Evolutionary conservation across 2,329 filamentous ascomycete genomes (phyloP), one percentile per base, ranked within the genome.

Genomic region (Grosmannia clavigera): DNA sequence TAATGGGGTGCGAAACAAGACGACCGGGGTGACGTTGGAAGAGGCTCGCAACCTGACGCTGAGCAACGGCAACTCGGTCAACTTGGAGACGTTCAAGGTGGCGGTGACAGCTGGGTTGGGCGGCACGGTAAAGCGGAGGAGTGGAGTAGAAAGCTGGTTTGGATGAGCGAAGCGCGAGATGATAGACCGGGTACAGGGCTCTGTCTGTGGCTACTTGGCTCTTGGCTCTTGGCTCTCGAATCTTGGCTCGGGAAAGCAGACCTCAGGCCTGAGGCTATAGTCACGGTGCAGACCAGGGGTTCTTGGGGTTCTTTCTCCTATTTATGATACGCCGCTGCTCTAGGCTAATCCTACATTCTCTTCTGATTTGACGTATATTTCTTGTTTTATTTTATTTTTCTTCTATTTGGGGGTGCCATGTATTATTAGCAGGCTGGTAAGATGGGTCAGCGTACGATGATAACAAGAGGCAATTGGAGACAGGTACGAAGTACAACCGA

Each of bases 1-100:
- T 55, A 59, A 64, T 3, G 60, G 58, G 56, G 48, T 35, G 43
- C 31, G 57, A 1, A 58, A 40, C 7, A 61, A 61, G 7, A 55
- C 29, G 6, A 35, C 33, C 6, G 61, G 62, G 9, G 66, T 68
- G 29, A 69, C 69, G 16, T 60, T 67, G 12, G 66, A 69, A 1
- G 65, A 70, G 57, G 75, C 75, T 56, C 64, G 65, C 57, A 73
- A 75, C 48, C 65, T 78, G 51, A 71, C 71, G 7, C 64, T 72
- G 5, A 67, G 67, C 27, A 67, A 68, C 31, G 68, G 72, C 27
- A 78, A 76, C 66, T 76, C 73, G 40, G 72, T 82, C 60, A 75
- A 84, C 65, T 68, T 84, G 58, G 72, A 82, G 22, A 71, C 75
- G 60, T 74, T 78, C 29, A 25, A 55, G 48, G 48, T 55, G 57